These are phyloP conservation scores for Gnaphalium uliginosum DNA, from an alignment of 129 eudicot genomes.

Conservation along the genomic window DNA sequence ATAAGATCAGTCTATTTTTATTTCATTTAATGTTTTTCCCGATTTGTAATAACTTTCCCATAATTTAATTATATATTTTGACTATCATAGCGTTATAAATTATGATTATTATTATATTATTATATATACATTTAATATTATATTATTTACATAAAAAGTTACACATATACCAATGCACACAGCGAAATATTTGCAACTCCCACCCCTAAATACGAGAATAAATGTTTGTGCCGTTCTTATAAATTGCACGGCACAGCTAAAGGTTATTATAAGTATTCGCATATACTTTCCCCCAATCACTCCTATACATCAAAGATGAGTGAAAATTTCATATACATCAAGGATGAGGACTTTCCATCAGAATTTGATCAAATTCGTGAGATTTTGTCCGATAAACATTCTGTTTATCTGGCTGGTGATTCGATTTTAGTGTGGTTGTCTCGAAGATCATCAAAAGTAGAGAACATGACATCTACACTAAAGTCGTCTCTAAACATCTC, in stretches of 20 bases:
- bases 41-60: background rate
- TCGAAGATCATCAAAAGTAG: background rate
- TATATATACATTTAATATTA: background rate
- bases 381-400: conserved; percentile 1
- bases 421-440: conserved; percentile 22
- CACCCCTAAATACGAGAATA: background rate
- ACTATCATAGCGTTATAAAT: background rate
- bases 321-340: conserved; percentile 25
- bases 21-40: background rate
- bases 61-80: background rate
- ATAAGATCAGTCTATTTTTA: no score
- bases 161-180: background rate
- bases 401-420: conserved; percentile 16
- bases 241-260: conserved; percentile 8
- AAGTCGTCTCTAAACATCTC: background rate
- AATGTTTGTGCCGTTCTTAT: background rate
- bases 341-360: conserved; percentile 30
- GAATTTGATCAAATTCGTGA: conserved; percentile 31
- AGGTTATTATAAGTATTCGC: background rate
- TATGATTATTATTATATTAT: no score
- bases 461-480: background rate
- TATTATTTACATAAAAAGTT: background rate
- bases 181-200: background rate
- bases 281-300: background rate
- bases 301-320: background rate